Evolutionary conservation across 371 early-diverging fungal genomes (phyloP).

Genomic region (Apophysomyces ossiformis): DNA sequence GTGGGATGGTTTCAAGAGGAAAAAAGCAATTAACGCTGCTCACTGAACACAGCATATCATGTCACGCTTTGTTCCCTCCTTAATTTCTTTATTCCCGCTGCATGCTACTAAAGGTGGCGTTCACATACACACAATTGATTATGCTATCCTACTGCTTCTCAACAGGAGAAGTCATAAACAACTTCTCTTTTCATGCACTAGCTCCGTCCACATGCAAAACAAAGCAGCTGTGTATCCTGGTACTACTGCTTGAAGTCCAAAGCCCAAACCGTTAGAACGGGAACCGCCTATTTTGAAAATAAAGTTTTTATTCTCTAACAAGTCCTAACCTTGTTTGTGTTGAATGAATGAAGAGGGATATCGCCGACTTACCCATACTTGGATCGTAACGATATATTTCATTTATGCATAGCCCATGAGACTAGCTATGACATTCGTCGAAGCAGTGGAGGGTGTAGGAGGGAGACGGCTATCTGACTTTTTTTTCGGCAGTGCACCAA

Average conservation of each 20-base stretch:
- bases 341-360: neutral
- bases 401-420: neutral
- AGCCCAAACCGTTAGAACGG: neutral
- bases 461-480: neutral
- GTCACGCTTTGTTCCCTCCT: neutral
- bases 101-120: neutral
- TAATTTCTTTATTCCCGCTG: neutral
- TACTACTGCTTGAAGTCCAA: slow-evolving; percentile 1
- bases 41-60: neutral
- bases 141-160: neutral
- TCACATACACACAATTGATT: neutral
- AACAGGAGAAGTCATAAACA: neutral
- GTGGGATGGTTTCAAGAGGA: slow-evolving; percentile 1
- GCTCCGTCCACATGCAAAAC: neutral
- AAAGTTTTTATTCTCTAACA: neutral
- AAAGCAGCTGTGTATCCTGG: slow-evolving; percentile 8
- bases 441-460: too few species aligned
- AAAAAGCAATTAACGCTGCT: neutral
- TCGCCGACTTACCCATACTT: neutral
- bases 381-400: neutral
- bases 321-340: neutral
- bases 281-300: slow-evolving; percentile 2
- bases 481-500: neutral
- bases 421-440: neutral
- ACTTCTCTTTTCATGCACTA: neutral